Evolutionary conservation across 2,329 filamentous ascomycete genomes (phyloP), one percentile per base, ranked within the genome.

Genomic region (Fusarium nodosum): DNA sequence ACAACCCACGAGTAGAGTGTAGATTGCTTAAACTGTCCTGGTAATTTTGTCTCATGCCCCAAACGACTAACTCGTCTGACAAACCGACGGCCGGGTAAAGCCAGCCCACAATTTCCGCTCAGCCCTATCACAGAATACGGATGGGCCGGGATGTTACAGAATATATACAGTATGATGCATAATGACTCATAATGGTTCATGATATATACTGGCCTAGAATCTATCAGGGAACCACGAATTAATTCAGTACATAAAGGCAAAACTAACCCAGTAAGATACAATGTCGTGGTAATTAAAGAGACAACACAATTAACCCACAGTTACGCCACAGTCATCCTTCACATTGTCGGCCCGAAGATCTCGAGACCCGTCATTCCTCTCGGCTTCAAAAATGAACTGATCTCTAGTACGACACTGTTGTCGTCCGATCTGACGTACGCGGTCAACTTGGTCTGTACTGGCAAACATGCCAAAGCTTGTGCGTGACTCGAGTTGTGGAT

Each of bases 111-210:
- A n/a, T 38, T 0, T 38, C 18, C 3, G 16, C 5, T 31, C 16
- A 50, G 46, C n/a, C 38, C 10, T 33, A 44, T 12, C 15, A 20
- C 15, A 13, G n/a, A 22, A 12, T 20, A 30, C 36, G 36, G 50
- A 15, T 31, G 11, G 16, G 2, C 22, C n/a, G 34, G 34, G 7
- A 5, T 10, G 31, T 10, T 9, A 39, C 30, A 5, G 24, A 1
- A 1, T 3, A 7, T 13, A 59, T 16, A 22, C 24, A 59, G 0
- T 0, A n/a, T 64, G 60, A 59, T 30, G 12, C 15, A 42, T 1
- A 36, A 60, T 64, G 61, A 64, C 45, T 64, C 61, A 64, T 60
- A 7, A 31, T 22, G 36, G 36, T 22, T 39, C 36, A 39, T 8
- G 5, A 12, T 12, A 38, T 3, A 38, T 4, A 36, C 4, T 2